Percentiles rank a stretch among this genome's conserved stretches.
Evolutionary conservation across 2,329 filamentous ascomycete species (phyloP).

Genomic region (Camillea tinctor): DNA sequence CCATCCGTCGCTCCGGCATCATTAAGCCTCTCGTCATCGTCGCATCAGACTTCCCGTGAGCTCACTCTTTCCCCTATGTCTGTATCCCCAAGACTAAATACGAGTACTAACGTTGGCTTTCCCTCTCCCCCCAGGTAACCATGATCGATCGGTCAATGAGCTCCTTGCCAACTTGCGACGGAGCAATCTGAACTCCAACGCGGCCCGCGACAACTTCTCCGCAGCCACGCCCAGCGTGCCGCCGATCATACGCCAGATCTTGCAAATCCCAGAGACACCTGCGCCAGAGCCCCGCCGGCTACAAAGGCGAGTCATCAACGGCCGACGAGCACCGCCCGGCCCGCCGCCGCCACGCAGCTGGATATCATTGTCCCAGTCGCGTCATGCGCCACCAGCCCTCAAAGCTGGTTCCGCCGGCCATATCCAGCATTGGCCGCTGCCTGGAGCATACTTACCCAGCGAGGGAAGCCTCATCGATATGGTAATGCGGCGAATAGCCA

Average conservation of each 20-base stretch:
- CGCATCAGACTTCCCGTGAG: constrained; percentile 27
- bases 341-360: constrained; percentile 61
- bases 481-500: constrained; percentile 48
- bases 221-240: constrained; percentile 52
- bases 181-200: constrained; percentile 35
- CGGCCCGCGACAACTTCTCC: constrained; percentile 30
- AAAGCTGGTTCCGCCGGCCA: constrained; percentile 9
- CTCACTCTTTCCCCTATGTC: not conserved
- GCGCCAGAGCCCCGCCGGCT: constrained; percentile 48
- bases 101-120: constrained; percentile 1
- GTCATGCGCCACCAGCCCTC: constrained; percentile 26
- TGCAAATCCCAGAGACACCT: constrained; percentile 59
- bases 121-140: constrained; percentile 23
- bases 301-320: constrained; percentile 44
- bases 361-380: constrained; percentile 38
- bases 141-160: constrained; percentile 55
- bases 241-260: constrained; percentile 56
- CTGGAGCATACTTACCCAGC: constrained; percentile 44
- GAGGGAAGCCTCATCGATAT: constrained; percentile 51
- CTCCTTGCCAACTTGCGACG: constrained; percentile 57
- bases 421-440: constrained; percentile 36
- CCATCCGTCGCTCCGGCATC: constrained; percentile 53
- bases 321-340: constrained; percentile 54
- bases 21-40: constrained; percentile 39
- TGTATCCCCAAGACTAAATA: not conserved